Conservation (phyloP, 257 asterid species). For the Nicotiana knightiana region DNA sequence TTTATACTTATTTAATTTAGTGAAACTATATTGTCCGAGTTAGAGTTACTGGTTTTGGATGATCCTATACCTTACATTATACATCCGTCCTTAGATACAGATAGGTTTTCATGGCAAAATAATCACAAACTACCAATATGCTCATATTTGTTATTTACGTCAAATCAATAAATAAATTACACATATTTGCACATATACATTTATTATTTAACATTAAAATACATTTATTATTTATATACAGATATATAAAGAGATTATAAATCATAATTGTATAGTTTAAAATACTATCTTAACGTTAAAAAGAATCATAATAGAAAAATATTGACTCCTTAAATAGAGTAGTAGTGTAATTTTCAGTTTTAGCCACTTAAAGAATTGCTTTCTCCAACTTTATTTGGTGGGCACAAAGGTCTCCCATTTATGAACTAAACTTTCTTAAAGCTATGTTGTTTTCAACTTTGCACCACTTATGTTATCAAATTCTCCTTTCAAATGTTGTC, state of each 20-base stretch:
- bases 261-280: not conserved
- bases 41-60: too few relatives aligned
- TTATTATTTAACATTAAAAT: too few relatives aligned
- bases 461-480: not conserved
- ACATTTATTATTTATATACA: not conserved
- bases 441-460: not conserved
- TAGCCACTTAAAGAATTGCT: not conserved
- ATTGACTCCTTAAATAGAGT: not conserved
- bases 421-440: not conserved
- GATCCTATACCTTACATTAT: too few relatives aligned
- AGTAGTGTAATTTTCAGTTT: not conserved
- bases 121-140: not conserved
- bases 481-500: not conserved
- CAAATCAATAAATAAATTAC: not conserved
- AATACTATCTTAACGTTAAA: not conserved
- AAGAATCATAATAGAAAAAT: too few relatives aligned
- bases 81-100: too few relatives aligned
- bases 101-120: not conserved
- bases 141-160: not conserved
- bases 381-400: not conserved
- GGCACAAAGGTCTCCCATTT: not conserved
- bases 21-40: too few relatives aligned
- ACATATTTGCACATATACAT: not conserved
- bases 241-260: not conserved
- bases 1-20: too few relatives aligned